phyloP scores from a whole-genome alignment of 176 grass and related monocot species.

The Miscanthus lutarioriparius region DNA sequence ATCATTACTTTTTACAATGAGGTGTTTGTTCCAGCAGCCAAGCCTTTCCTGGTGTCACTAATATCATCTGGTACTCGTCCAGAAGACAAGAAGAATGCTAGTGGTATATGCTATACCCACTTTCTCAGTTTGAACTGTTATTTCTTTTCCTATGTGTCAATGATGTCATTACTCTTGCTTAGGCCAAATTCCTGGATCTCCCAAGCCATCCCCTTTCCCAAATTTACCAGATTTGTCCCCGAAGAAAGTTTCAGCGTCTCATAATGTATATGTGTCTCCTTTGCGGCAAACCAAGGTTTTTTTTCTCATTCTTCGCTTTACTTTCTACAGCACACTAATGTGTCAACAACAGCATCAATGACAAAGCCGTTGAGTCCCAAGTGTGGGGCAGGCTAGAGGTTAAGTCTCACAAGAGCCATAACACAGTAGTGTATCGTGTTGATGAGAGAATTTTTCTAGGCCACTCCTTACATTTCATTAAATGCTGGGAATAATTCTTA shows the following conservation, averaged over 20 bases:
- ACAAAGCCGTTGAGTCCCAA: not conserved
- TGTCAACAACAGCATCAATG: not conserved
- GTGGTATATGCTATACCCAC: conserved; percentile 49
- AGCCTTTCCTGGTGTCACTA: conserved; percentile 72
- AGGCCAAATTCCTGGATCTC: conserved; percentile 73
- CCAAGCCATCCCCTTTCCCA: conserved; percentile 75
- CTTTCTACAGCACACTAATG: not conserved
- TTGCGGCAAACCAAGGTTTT: conserved; percentile 83
- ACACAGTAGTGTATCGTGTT: not conserved
- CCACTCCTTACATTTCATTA: conserved; percentile 1
- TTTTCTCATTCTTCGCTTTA: conserved; percentile 22
- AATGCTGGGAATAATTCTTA: not conserved
- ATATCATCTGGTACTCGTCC: conserved; percentile 36
- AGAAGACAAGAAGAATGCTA: conserved; percentile 61
- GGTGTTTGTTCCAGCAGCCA: conserved; percentile 85
- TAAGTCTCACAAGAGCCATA: not conserved
- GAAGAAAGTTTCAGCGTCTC: conserved; percentile 87
- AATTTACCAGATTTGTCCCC: conserved; percentile 98
- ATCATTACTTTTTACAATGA: conserved; percentile 96
- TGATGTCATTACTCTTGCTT: conserved; percentile 40
- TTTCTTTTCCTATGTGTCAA: conserved; percentile 19
- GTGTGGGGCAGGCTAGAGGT: not conserved
- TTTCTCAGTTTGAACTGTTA: conserved; percentile 27
- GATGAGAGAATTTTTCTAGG: conserved; percentile 10
- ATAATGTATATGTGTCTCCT: conserved; percentile 95